These are phyloP conservation scores for Amanita phalloides DNA, from an alignment of 768 basidiomycete genomes.

Conservation along the genomic window DNA sequence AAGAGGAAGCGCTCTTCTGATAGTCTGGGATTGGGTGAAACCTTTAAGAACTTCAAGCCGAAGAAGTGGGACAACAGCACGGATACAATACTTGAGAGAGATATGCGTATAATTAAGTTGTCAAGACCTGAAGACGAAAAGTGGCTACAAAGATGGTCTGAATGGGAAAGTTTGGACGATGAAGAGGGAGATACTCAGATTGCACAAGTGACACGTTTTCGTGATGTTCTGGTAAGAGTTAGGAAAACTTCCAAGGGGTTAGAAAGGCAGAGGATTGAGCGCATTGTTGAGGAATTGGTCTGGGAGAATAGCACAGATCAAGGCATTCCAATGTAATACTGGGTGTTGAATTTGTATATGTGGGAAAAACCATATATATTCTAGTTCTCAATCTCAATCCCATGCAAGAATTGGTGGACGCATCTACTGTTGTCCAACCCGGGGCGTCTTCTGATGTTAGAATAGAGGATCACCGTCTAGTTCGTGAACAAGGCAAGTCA, in stretches of 20 bases:
- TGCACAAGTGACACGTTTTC: conserved; percentile 32
- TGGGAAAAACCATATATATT: background rate
- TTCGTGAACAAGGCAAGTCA: background rate
- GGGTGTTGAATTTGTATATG: conserved; percentile 7
- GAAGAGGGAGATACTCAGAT: conserved; percentile 18
- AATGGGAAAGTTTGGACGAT: conserved; percentile 18
- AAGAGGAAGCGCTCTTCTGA: conserved; percentile 36
- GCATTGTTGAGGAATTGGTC: conserved; percentile 56
- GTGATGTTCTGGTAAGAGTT: conserved; percentile 45
- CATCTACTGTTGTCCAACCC: background rate
- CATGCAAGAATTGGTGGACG: background rate
- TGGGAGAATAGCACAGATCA: conserved; percentile 27
- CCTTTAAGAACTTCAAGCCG: conserved; percentile 61
- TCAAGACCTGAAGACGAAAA: conserved; percentile 23
- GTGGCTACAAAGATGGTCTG: conserved; percentile 38
- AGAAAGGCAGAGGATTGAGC: conserved; percentile 64
- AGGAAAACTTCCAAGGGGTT: conserved; percentile 44
- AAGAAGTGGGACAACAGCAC: conserved; percentile 50
- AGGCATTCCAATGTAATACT: conserved; percentile 3
- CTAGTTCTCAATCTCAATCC: background rate
- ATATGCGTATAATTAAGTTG: conserved; percentile 25
- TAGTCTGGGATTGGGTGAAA: conserved; percentile 11
- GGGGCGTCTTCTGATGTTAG: background rate
- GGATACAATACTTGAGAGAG: conserved; percentile 30
- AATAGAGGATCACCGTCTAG: background rate